phyloP scores from a whole-genome alignment of 2,329 filamentous ascomycete genomes.

The Fusarium palustre region DNA sequence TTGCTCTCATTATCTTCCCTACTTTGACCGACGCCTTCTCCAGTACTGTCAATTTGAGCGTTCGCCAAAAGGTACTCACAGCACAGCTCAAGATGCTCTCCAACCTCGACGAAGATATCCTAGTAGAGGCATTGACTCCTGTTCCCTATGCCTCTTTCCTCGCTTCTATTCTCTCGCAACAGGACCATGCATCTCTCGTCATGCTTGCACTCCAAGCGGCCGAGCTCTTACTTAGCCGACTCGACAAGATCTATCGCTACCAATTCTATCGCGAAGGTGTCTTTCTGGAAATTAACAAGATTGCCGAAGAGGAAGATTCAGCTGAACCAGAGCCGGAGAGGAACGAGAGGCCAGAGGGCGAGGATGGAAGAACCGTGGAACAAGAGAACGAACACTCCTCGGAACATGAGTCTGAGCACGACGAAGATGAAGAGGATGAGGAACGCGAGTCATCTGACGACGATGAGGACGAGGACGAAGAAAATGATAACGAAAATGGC shows the following conservation, averaged over 20 bases:
- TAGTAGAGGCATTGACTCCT: conserved; percentile 85
- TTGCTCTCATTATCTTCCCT: conserved; percentile 91
- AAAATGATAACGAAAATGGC: conserved; percentile 63
- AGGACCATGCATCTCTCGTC: conserved; percentile 89
- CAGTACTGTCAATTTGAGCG: conserved; percentile 94
- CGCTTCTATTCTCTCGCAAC: conserved; percentile 93
- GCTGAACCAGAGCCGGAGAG: conserved; percentile 33
- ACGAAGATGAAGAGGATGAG: conserved; percentile 49
- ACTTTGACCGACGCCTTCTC: conserved; percentile 97
- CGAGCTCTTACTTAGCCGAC: conserved; percentile 84
- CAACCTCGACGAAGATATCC: conserved; percentile 86
- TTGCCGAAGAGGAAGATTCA: conserved; percentile 67
- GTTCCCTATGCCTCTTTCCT: conserved; percentile 97
- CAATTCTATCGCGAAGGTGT: conserved; percentile 98
- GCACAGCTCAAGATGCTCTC: conserved; percentile 99
- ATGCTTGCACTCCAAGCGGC: conserved; percentile 89
- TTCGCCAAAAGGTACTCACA: conserved; percentile 92
- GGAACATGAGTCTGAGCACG: conserved; percentile 47
- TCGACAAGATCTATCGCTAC: conserved; percentile 91
- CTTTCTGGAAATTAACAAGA: conserved; percentile 86
- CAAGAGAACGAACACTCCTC: conserved; percentile 48
- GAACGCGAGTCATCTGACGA: conserved; percentile 54
- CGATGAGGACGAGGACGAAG: conserved; percentile 66
- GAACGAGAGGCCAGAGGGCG: conserved; percentile 32
- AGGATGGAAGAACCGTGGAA: conserved; percentile 47